phyloP scores from a whole-genome alignment of 805 yeast species.

The Hanseniaspora taiwanica region DNA sequence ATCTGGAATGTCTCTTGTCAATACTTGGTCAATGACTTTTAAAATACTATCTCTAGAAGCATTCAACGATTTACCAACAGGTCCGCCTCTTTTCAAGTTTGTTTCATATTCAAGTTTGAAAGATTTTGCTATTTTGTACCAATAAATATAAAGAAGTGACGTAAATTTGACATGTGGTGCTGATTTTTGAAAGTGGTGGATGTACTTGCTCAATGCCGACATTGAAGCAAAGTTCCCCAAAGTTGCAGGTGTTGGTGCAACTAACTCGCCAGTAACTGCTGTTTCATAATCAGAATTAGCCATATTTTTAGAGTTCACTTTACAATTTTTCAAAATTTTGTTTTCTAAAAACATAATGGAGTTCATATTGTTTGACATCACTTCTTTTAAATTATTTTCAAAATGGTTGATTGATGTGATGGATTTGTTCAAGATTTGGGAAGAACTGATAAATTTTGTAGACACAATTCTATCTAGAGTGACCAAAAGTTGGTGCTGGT shows the following conservation, averaged over 20 bases:
- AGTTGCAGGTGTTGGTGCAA: too few relatives aligned
- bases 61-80: conserved; percentile 18
- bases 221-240: too few relatives aligned
- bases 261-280: too few relatives aligned
- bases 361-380: conserved; percentile 8
- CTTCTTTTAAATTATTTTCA: conserved; percentile 13
- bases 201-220: background rate
- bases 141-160: conserved; percentile 11
- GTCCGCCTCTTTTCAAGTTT: conserved; percentile 22
- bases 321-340: conserved; percentile 8
- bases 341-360: conserved; percentile 10
- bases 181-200: background rate
- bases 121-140: conserved; percentile 14
- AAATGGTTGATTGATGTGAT: conserved; percentile 19
- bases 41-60: background rate
- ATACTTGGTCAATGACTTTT: background rate
- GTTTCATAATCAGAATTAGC: too few relatives aligned
- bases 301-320: conserved; percentile 7
- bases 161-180: background rate
- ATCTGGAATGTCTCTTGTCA: background rate
- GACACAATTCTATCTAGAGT: conserved; percentile 15
- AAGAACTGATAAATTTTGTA: conserved; percentile 9
- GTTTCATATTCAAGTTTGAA: conserved; percentile 22
- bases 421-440: conserved; percentile 15
- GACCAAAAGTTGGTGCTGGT: background rate